phyloP scores from a whole-genome alignment of 1,139 yeast genomes.

The Geotrichum citri-aurantii region DNA sequence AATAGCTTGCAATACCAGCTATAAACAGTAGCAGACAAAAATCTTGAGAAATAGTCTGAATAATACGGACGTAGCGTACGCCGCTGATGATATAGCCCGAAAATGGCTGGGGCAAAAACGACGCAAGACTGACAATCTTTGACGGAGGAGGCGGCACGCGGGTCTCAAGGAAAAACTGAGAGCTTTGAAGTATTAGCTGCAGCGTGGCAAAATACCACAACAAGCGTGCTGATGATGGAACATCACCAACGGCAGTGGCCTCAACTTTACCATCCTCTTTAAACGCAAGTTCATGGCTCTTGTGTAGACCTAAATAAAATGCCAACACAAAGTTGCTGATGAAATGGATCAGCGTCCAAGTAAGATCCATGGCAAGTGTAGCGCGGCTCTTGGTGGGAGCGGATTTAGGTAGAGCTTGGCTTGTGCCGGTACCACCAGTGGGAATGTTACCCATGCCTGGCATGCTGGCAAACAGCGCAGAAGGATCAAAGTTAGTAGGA shows the following conservation, averaged over 20 bases:
- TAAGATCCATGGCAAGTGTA: not conserved
- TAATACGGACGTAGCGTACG: conserved; percentile 27
- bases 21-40: conserved; percentile 31
- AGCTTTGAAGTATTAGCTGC: conserved; percentile 32
- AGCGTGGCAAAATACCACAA: conserved; percentile 32
- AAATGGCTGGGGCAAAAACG: conserved; percentile 32
- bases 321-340: conserved; percentile 11
- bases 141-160: conserved; percentile 29
- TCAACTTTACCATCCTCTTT: conserved; percentile 2
- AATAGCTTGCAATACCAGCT: conserved; percentile 24
- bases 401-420: conserved; percentile 1
- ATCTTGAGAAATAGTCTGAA: conserved; percentile 29
- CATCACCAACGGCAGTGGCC: not conserved
- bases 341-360: conserved; percentile 15
- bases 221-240: conserved; percentile 15
- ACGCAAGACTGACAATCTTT: conserved; percentile 26
- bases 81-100: conserved; percentile 28
- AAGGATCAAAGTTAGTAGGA: conserved; percentile 15
- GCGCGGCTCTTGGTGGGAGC: conserved; percentile 4
- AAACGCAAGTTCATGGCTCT: not conserved
- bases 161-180: conserved; percentile 33
- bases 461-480: conserved; percentile 15
- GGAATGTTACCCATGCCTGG: conserved; percentile 15
- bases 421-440: not conserved
- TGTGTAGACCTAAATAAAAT: conserved; percentile 9